phyloP scores from a whole-genome alignment of 108 stramenopile genomes.

The Nitzschia inconspicua region DNA sequence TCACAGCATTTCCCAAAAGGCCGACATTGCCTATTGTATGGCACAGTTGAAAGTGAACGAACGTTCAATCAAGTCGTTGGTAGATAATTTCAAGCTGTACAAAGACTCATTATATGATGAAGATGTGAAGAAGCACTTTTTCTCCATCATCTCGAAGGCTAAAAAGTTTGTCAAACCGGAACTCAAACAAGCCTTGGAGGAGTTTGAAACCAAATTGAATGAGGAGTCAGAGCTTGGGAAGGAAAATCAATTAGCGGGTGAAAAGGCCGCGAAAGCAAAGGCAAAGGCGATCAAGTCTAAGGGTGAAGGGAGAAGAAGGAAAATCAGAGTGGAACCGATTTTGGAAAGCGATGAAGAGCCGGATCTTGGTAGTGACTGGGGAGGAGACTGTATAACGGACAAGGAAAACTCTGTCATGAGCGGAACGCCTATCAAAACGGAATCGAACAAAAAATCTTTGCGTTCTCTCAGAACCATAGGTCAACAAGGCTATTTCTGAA shows the following conservation, averaged over 20 bases:
- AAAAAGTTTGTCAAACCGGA: conserved; percentile 87
- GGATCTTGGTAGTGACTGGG: conserved; percentile 3
- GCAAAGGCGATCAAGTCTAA: conserved; percentile 49
- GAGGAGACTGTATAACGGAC: neutral
- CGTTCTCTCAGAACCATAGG: neutral
- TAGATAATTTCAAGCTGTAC: conserved; percentile 86
- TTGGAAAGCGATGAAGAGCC: conserved; percentile 13
- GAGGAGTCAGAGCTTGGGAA: conserved; percentile 50
- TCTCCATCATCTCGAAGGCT: conserved; percentile 68
- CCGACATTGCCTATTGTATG: conserved; percentile 92
- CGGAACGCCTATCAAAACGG: neutral
- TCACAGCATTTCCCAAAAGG: conserved; percentile 63
- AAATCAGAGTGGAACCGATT: conserved; percentile 23
- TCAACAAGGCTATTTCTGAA: too few species aligned
- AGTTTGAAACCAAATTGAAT: conserved; percentile 77
- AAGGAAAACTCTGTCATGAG: conserved; percentile 2
- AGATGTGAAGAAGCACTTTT: conserved; percentile 79
- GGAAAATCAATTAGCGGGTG: conserved; percentile 61
- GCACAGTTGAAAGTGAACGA: conserved; percentile 88
- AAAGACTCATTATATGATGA: conserved; percentile 90
- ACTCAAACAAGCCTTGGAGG: conserved; percentile 72
- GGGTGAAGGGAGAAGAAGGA: conserved; percentile 38
- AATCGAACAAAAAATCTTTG: neutral
- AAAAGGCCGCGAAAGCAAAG: conserved; percentile 58
- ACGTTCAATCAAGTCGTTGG: conserved; percentile 77